These are phyloP conservation scores for Penicillium cataractarum DNA, from an alignment of 495 filamentous ascomycete genomes.

Conservation along the genomic window DNA sequence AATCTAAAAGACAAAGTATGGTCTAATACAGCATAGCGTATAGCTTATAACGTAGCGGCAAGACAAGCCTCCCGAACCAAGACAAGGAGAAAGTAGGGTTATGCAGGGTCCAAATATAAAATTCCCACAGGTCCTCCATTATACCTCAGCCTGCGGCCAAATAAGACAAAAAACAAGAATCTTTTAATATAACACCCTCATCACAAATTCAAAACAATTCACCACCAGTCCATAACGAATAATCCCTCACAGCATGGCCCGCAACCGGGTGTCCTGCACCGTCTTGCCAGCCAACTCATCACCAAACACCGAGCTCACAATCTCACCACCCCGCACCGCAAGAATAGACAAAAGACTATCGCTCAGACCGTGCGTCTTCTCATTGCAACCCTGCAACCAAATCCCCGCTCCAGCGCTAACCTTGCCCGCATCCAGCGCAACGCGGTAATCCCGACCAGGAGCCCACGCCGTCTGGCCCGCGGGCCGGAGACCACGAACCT, in stretches of 20 bases:
- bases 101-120: not conserved
- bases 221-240: too few species aligned
- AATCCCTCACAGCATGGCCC: constrained; percentile 48
- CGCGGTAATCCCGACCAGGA: constrained; percentile 68
- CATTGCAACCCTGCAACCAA: constrained; percentile 95
- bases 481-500: constrained; percentile 64
- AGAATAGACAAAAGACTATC: constrained; percentile 81
- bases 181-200: not conserved
- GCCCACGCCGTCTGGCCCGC: constrained; percentile 44
- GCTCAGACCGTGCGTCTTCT: constrained; percentile 86
- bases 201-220: too few species aligned
- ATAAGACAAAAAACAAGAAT: too few species aligned
- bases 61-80: not conserved
- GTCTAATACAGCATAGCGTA: constrained; percentile 8
- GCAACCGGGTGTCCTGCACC: constrained; percentile 47
- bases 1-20: constrained; percentile 15
- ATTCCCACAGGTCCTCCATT: not conserved
- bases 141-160: not conserved
- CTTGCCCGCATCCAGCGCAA: constrained; percentile 65
- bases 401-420: constrained; percentile 70
- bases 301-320: constrained; percentile 76
- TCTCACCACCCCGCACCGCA: constrained; percentile 73
- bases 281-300: constrained; percentile 39
- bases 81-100: not conserved
- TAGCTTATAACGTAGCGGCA: not conserved